Conservation (phyloP, 2,329 filamentous ascomycete genomes). For the Corynespora cassiicola region DNA sequence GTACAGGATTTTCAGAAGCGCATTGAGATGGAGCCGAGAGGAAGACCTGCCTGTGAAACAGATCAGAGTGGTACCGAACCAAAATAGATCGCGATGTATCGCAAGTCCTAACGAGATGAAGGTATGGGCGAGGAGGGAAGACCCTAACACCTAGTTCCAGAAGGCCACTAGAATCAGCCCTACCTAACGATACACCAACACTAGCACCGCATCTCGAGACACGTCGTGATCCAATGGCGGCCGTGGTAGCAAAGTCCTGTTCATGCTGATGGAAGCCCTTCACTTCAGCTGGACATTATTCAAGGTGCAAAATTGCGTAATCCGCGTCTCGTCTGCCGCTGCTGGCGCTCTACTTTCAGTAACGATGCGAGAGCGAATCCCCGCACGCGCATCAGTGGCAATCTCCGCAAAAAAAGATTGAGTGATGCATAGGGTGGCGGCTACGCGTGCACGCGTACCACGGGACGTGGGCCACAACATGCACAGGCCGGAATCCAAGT, state of each 20-base stretch:
- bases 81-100: slow-evolving; percentile 8
- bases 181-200: slow-evolving; percentile 1
- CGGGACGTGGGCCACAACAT: too few relatives aligned
- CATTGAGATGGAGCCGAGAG: not conserved
- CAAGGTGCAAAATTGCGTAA: slow-evolving; percentile 1
- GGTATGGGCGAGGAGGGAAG: slow-evolving; percentile 13
- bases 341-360: not conserved
- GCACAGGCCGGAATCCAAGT: too few relatives aligned
- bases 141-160: too few relatives aligned
- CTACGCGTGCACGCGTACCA: too few relatives aligned
- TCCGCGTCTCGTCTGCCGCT: not conserved
- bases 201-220: slow-evolving; percentile 8
- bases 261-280: too few relatives aligned
- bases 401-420: not conserved
- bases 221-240: slow-evolving; percentile 1
- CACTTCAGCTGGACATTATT: slow-evolving; percentile 4
- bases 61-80: slow-evolving; percentile 2
- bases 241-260: slow-evolving; percentile 1
- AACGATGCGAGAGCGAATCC: slow-evolving; percentile 1
- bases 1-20: too few relatives aligned
- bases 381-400: not conserved
- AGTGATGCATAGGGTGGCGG: too few relatives aligned
- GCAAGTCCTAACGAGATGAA: slow-evolving; percentile 11
- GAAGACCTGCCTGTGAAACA: slow-evolving; percentile 5
- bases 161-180: slow-evolving; percentile 9